A percentile compares a stretch with the other conserved stretches of the same genome.
These are phyloP conservation scores for Chlamydomonas applanata DNA, from an alignment of 139 green algal species.

Conservation along the genomic window DNA sequence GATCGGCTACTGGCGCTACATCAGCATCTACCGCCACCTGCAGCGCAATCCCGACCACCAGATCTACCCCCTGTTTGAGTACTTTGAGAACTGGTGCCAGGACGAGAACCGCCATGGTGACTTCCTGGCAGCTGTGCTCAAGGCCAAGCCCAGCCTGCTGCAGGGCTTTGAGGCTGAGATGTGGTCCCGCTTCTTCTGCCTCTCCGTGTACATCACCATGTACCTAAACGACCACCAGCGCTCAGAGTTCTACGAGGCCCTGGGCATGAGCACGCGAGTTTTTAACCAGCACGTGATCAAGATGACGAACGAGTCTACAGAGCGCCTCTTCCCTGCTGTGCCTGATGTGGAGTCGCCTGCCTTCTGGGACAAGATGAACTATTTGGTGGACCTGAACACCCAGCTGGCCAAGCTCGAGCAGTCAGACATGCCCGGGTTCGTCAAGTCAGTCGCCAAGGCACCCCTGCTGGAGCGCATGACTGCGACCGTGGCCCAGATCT, in stretches of 20 bases:
- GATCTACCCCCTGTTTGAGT: conserved; percentile 97
- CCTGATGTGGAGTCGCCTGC: conserved; percentile 78
- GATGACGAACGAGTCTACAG: conserved; percentile 96
- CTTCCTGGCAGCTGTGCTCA: conserved; percentile 93
- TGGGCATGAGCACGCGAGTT: conserved; percentile 88
- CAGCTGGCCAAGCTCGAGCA: conserved; percentile 49
- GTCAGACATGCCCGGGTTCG: background rate
- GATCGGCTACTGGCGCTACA: conserved; percentile 96
- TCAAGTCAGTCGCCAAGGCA: background rate
- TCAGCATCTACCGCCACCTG: conserved; percentile 52
- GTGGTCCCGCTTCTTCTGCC: conserved; percentile 97
- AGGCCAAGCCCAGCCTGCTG: conserved; percentile 86
- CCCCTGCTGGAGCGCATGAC: background rate
- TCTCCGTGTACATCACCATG: conserved; percentile 98
- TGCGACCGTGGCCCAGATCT: background rate
- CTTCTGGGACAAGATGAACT: conserved; percentile 84
- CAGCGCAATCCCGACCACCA: conserved; percentile 89
- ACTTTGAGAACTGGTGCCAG: conserved; percentile 99
- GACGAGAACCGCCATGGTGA: conserved; percentile 84
- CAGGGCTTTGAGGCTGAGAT: conserved; percentile 65
- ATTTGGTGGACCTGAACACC: conserved; percentile 76
- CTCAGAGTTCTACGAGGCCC: conserved; percentile 85
- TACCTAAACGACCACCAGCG: conserved; percentile 97
- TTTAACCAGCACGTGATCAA: conserved; percentile 97
- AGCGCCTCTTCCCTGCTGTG: conserved; percentile 90